A percentile compares a stretch with the other conserved stretches of the same genome.
phyloP scores from a whole-genome alignment of 169 alveolate species.

The Eimeria zaria region DNA sequence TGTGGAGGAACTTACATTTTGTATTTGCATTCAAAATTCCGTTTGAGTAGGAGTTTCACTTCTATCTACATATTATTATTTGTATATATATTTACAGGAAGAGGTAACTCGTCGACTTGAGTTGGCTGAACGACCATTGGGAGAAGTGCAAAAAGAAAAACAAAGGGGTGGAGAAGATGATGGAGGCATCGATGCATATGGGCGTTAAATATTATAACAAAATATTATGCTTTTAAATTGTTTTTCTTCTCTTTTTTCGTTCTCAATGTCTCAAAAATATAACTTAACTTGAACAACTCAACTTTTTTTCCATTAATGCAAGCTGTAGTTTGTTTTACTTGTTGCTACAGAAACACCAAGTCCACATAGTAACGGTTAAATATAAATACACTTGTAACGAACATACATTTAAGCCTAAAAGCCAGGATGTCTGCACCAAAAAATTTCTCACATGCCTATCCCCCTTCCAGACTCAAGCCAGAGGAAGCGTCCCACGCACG shows the following conservation, averaged over 20 bases:
- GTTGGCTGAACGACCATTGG: constrained; percentile 82
- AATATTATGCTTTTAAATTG: too few relatives aligned
- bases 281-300: background rate
- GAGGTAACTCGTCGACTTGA: constrained; percentile 83
- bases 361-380: background rate
- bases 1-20: background rate
- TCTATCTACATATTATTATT: background rate
- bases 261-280: background rate
- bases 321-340: background rate
- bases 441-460: too few relatives aligned
- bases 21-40: background rate
- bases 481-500: too few relatives aligned
- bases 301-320: background rate
- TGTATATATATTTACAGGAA: constrained; percentile 53
- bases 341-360: background rate
- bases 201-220: too few relatives aligned
- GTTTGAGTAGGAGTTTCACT: background rate
- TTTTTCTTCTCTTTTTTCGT: too few relatives aligned
- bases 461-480: too few relatives aligned
- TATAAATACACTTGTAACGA: background rate
- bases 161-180: constrained; percentile 21
- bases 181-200: background rate
- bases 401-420: too few relatives aligned
- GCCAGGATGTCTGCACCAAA: too few relatives aligned
- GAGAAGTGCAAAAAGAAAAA: constrained; percentile 59